A percentile compares a stretch with the other conserved stretches of the same genome.
phyloP scores from a whole-genome alignment of 1,284 basidiomycete species.

The Ustilago curta region DNA sequence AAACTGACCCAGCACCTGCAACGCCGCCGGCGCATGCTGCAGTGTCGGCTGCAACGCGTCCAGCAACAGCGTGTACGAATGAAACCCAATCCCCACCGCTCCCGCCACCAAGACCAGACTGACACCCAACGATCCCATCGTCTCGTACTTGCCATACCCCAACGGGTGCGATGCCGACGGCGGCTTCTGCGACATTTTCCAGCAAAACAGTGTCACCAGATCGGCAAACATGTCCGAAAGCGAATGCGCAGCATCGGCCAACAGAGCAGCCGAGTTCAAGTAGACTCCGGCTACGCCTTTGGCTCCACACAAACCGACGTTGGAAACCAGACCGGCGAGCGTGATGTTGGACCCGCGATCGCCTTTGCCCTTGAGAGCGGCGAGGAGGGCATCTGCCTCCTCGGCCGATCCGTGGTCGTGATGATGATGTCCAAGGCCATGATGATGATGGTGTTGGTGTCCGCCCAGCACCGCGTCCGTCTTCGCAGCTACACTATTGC shows the following conservation, averaged over 20 bases:
- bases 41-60: conserved; percentile 74
- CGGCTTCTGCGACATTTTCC: conserved; percentile 84
- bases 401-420: conserved; percentile 66
- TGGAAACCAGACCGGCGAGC: conserved; percentile 80
- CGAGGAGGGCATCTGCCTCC: conserved; percentile 67
- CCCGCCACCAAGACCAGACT: conserved; percentile 83
- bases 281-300: conserved; percentile 76
- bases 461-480: conserved; percentile 11
- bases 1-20: conserved; percentile 74
- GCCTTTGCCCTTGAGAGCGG: conserved; percentile 63
- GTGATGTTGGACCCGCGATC: conserved; percentile 69
- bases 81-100: conserved; percentile 88
- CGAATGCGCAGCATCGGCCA: conserved; percentile 97
- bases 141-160: conserved; percentile 91
- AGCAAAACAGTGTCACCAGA: conserved; percentile 91
- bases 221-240: conserved; percentile 87
- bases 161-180: conserved; percentile 84
- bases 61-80: conserved; percentile 85
- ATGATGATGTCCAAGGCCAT: conserved; percentile 41
- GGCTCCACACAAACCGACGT: conserved; percentile 81
- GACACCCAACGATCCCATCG: conserved; percentile 86
- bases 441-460: conserved; percentile 20
- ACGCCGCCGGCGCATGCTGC: conserved; percentile 73
- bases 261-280: conserved; percentile 83
- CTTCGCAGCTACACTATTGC: conserved; percentile 6